phyloP scores from a whole-genome alignment of 106 monocot genomes.

The Apostasia shenzhenica region DNA sequence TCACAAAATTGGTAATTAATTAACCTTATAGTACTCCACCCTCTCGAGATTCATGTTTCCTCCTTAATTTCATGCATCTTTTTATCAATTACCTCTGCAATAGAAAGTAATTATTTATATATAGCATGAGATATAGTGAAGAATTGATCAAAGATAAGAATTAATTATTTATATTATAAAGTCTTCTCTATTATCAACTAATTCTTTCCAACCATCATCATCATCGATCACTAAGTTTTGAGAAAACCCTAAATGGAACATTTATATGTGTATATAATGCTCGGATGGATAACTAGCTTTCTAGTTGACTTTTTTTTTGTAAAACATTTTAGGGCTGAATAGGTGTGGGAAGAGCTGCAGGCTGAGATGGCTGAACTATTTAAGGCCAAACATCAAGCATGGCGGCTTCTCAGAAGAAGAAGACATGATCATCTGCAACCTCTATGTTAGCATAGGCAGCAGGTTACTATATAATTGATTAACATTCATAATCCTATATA shows the following conservation, averaged over 20 bases:
- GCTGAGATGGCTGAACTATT: constrained; percentile 55
- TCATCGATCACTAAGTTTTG: too few species aligned
- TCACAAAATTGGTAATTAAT: constrained; percentile 71
- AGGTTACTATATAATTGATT: constrained; percentile 16
- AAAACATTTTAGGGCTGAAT: constrained; percentile 29
- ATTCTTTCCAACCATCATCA: too few species aligned
- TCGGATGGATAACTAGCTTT: too few species aligned
- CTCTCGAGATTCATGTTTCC: neutral
- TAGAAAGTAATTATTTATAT: neutral
- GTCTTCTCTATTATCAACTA: too few species aligned
- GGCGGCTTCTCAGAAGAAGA: constrained; percentile 55
- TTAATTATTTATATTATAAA: too few species aligned
- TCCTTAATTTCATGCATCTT: neutral
- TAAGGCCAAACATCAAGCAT: constrained; percentile 51
- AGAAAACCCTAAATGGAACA: too few species aligned
- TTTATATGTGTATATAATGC: too few species aligned
- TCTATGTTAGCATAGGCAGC: constrained; percentile 52
- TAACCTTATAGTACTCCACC: too few species aligned
- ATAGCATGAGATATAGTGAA: too few species aligned
- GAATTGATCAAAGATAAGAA: too few species aligned
- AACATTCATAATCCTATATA: too few species aligned
- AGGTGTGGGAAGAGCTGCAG: constrained; percentile 60
- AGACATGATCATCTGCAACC: constrained; percentile 46
- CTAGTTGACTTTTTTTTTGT: too few species aligned
- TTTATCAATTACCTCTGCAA: neutral